These are phyloP conservation scores for Actinidia arguta DNA, from an alignment of 179 eudicot species.

Conservation along the genomic window DNA sequence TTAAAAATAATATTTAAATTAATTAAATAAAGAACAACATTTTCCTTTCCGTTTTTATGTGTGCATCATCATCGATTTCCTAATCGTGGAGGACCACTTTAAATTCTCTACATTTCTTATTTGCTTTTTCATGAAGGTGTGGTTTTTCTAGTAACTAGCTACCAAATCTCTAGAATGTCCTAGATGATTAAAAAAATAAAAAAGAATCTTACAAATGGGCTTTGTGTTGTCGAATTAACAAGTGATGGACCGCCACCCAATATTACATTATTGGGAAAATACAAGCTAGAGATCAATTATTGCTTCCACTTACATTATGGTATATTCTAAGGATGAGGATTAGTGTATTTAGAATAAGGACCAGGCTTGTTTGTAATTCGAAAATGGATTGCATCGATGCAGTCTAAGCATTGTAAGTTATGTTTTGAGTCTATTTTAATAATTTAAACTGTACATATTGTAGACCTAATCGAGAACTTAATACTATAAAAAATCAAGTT, in stretches of 20 bases:
- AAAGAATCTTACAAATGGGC: too few relatives aligned
- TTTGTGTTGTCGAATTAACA: not conserved
- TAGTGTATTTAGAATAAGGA: too few relatives aligned
- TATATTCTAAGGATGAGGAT: not conserved
- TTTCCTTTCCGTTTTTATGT: not conserved
- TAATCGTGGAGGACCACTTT: too few relatives aligned
- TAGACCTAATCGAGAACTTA: too few relatives aligned
- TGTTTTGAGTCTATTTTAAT: too few relatives aligned
- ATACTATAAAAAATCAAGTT: too few relatives aligned
- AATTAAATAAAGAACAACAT: not conserved
- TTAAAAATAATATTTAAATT: not conserved
- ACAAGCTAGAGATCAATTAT: not conserved
- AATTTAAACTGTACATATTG: too few relatives aligned
- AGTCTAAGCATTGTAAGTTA: too few relatives aligned
- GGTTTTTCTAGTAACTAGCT: not conserved
- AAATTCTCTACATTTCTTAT: not conserved
- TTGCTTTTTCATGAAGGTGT: not conserved
- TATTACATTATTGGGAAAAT: not conserved
- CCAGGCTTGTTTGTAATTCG: too few relatives aligned
- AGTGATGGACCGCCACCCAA: conserved; percentile 1
- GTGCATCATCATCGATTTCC: too few relatives aligned
- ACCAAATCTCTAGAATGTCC: not conserved
- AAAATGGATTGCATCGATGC: too few relatives aligned
- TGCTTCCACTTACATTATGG: not conserved
- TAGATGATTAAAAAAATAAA: not conserved